Conservation (phyloP, 1,284 basidiomycete species). For the Hemileia vastatrix region DNA sequence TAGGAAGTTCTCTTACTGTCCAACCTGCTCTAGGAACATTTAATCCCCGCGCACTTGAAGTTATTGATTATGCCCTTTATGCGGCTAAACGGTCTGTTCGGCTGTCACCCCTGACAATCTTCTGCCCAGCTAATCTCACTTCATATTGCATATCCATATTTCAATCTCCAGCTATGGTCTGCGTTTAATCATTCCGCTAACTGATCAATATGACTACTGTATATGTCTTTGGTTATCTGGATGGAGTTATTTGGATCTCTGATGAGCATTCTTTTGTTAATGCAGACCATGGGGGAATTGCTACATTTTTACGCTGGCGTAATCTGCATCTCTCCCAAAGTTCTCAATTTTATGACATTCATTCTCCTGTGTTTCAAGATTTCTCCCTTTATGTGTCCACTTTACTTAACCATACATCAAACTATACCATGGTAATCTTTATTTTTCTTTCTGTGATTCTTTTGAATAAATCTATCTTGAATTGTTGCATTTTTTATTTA, state of each 20-base stretch:
- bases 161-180: slow-evolving; percentile 35
- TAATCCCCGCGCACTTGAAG: slow-evolving; percentile 42
- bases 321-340: slow-evolving; percentile 5
- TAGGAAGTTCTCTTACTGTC: slow-evolving; percentile 42
- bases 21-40: slow-evolving; percentile 39
- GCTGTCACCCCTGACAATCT: not conserved
- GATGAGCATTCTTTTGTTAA: not conserved
- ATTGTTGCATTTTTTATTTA: not conserved
- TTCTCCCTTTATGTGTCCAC: slow-evolving; percentile 12
- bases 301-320: slow-evolving; percentile 14
- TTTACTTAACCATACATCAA: slow-evolving; percentile 5
- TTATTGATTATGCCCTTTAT: slow-evolving; percentile 45
- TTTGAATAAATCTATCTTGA: not conserved
- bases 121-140: not conserved
- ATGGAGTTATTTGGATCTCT: not conserved
- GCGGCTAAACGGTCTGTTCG: slow-evolving; percentile 33
- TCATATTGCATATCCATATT: not conserved
- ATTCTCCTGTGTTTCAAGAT: slow-evolving; percentile 13
- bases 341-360: slow-evolving; percentile 11
- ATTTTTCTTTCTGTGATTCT: not conserved
- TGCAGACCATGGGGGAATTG: slow-evolving; percentile 18
- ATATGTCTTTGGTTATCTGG: not conserved
- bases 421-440: not conserved
- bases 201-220: slow-evolving; percentile 42
- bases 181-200: slow-evolving; percentile 44